Evolutionary conservation across 164 flowering plant species (phyloP), one percentile per base, ranked within the genome.

Genomic region (Vitis vinifera): DNA sequence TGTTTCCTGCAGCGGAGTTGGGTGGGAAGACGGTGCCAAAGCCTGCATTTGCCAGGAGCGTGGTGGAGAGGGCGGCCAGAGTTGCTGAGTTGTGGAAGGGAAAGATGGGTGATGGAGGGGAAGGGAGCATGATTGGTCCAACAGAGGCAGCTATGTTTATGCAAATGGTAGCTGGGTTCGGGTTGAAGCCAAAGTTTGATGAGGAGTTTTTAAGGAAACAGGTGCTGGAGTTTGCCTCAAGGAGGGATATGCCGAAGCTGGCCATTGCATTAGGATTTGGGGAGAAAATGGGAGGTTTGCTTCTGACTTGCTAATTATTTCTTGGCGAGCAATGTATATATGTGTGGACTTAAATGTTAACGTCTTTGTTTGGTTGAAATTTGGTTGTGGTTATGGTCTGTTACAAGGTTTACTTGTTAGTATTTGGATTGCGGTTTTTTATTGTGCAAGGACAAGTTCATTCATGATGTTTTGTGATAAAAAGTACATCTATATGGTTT

Each of bases 241-340:
- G 87, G 75, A 83, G 82, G 72, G 94, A 86, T 51, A 81, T 86
- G 85, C 88, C 90, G 0, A 89, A 85, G 81, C 76, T 87, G 61
- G 90, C 91, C 2, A 65, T 70, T 6, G 70, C 67, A 0, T 61
- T 89, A 60, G 81, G 81, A 10, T 77, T 83, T 19, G 80, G 81
- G 0, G 88, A 85, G 58, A 81, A 83, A 79, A 65, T 87, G 72
- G 78, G 67, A 83, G 94, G 94, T 81, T 30, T 44, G 76, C 57
- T 11, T 55, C 57, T 27, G 7, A 61, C 48, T n/a, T 27, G 0
- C 44, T 37, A 37, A 37, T 37, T 37, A 37, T 37, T 37, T 37
- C 44, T 37, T 37, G 44, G 44, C 44, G 6, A 37, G 44, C 44
- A 37, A 6, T 37, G 4, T 37, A 37, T 37, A 3, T 37, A 37